These are phyloP conservation scores for Pugionium cornutum DNA, from an alignment of 345 rosid species.

Conservation along the genomic window DNA sequence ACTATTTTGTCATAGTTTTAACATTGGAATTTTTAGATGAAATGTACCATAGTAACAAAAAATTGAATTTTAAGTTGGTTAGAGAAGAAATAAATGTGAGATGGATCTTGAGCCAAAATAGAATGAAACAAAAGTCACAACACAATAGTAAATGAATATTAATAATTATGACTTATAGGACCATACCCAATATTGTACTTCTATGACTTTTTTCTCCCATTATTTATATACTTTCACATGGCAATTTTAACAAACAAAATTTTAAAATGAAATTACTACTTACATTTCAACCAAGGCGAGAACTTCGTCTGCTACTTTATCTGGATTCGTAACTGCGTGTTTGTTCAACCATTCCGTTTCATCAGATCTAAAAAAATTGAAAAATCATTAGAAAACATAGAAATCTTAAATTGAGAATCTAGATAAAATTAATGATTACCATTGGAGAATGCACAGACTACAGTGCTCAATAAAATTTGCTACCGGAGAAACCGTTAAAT, in stretches of 20 bases:
- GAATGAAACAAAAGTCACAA: slow-evolving; percentile 11
- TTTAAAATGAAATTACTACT: slow-evolving; percentile 19
- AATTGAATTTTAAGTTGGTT: no score
- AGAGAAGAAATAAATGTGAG: no score
- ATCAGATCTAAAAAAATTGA: slow-evolving; percentile 34
- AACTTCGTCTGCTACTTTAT: slow-evolving; percentile 64
- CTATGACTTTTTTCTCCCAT: neutral
- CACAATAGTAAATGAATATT: neutral
- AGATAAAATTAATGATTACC: slow-evolving; percentile 22
- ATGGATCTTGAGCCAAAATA: no score
- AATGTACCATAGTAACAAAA: no score
- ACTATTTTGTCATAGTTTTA: no score
- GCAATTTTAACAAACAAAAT: no score
- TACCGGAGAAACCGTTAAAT: no score
- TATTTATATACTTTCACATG: no score
- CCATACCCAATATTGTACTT: slow-evolving; percentile 33
- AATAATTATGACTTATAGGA: slow-evolving; percentile 10
- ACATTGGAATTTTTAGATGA: no score
- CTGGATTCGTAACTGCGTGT: slow-evolving; percentile 81
- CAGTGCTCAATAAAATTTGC: no score
- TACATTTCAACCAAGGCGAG: slow-evolving; percentile 64
- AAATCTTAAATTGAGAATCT: slow-evolving; percentile 1
- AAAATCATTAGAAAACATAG: neutral
- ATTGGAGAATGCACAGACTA: no score
- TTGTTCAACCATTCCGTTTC: slow-evolving; percentile 49